Evolutionary conservation across 352 stramenopile genomes (phyloP), one percentile per base, ranked within the genome.

Genomic region (Aphanomyces cochlioides): DNA sequence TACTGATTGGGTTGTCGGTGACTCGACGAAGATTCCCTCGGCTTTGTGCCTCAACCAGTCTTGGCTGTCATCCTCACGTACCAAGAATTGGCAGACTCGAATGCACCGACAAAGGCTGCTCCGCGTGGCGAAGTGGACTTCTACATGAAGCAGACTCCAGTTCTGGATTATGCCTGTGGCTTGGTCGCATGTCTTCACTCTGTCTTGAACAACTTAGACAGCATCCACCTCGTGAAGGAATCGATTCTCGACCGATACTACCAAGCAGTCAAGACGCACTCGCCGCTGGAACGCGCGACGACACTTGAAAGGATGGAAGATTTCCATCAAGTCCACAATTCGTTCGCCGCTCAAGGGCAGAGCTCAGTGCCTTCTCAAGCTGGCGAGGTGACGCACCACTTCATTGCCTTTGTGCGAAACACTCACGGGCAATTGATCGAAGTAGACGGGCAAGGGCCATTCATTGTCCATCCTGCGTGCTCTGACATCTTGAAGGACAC

Each of bases 141-240:
- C 54, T 70, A 48, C 64, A 70, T 70, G 64, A 70, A 70, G 64
- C 64, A 70, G 21, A 48, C 64, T 8, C 64, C 64, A 8, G 61
- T 63, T 34, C 47, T 70, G 10, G 64, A 70, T n/a, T 70, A 64
- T n/a, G 64, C 64, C 1, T 70, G 64, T 36, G 64, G 64, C 21
- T 47, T 70, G 43, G 61, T 70, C 19, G 64, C 64, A 17, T 70
- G 64, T 36, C 59, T 70, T 19, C 64, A 70, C 40, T 47, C 64
- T 15, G 64, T 70, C 5, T 50, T 70, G 19, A 70, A 70, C 64
- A 70, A 61, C 21, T n/a, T 63, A 2, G 64, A 45, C 21, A 17
- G 8, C 17, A 17, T 70, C 19, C 36, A 59, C 21, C 13, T 70
- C 10, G 47, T 63, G 8, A 50, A 70, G 19, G 34, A 47, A 39